Evolutionary conservation across 1,284 basidiomycete genomes (phyloP).

Genomic region (Trichosporon ovoides): DNA sequence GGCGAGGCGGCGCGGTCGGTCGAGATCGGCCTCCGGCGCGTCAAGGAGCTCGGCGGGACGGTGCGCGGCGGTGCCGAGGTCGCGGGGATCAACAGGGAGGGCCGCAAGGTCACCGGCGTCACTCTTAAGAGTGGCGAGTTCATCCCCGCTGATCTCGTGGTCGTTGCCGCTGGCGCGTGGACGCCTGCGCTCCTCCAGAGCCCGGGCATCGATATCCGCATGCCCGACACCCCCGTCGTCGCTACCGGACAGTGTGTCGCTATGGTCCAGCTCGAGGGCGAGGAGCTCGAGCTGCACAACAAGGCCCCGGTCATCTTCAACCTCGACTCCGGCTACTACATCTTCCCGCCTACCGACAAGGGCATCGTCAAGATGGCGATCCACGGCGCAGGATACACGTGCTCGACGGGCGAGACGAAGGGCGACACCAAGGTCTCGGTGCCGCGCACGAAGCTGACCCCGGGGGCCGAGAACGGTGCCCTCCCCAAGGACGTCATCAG

Average conservation of each 20-base stretch:
- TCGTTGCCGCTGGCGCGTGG: slow-evolving; percentile 52
- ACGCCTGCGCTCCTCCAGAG: slow-evolving; percentile 69
- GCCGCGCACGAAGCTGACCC: slow-evolving; percentile 45
- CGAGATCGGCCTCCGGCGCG: slow-evolving; percentile 56
- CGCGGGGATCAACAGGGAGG: slow-evolving; percentile 42
- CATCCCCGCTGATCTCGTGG: slow-evolving; percentile 39
- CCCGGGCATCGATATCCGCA: slow-evolving; percentile 40
- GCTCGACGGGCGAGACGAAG: slow-evolving; percentile 12
- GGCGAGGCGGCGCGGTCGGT: slow-evolving; percentile 69
- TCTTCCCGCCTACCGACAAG: slow-evolving; percentile 50
- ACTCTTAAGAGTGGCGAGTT: slow-evolving; percentile 58
- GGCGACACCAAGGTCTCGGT: slow-evolving; percentile 34
- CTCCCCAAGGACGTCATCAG: slow-evolving; percentile 41
- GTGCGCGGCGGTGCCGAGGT: slow-evolving; percentile 60
- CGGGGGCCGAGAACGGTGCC: slow-evolving; percentile 39
- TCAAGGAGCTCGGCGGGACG: slow-evolving; percentile 58
- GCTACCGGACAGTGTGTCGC: slow-evolving; percentile 61
- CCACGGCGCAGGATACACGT: slow-evolving; percentile 47
- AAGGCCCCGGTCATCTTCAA: slow-evolving; percentile 59
- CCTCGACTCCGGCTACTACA: slow-evolving; percentile 49
- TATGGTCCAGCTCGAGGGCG: slow-evolving; percentile 64
- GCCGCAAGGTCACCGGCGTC: slow-evolving; percentile 59
- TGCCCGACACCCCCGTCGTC: slow-evolving; percentile 30
- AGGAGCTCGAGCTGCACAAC: slow-evolving; percentile 62
- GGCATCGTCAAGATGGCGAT: slow-evolving; percentile 52